Conservation (phyloP, 2,329 filamentous ascomycete genomes). For the Calonectria pauciramosa region DNA sequence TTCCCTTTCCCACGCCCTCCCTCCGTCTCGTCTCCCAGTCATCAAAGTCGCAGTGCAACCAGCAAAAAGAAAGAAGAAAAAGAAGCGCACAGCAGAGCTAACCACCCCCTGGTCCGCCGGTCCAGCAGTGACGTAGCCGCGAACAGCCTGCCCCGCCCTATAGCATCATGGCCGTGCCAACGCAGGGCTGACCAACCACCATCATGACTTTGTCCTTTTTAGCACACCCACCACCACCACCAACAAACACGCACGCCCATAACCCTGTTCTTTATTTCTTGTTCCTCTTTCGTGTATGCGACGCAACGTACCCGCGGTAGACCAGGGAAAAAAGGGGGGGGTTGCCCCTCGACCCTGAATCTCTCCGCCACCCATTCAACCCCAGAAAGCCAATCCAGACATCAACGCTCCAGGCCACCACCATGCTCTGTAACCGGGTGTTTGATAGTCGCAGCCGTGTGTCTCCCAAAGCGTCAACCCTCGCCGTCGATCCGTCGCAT, state of each 20-base stretch:
- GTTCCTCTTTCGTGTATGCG: neutral
- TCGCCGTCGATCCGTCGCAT: conserved; percentile 4
- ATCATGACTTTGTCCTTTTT: neutral
- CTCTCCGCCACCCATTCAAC: neutral
- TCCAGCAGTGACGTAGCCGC: conserved; percentile 29
- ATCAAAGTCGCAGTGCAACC: neutral
- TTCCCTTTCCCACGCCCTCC: neutral
- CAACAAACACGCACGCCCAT: neutral
- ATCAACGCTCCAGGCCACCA: neutral
- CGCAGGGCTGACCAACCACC: conserved; percentile 30
- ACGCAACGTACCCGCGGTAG: neutral
- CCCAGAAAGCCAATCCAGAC: conserved; percentile 3
- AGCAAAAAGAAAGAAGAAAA: neutral
- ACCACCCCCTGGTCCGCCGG: neutral
- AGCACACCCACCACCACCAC: neutral
- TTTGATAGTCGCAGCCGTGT: conserved; percentile 1
- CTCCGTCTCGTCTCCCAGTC: neutral
- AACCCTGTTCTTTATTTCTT: neutral
- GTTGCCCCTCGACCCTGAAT: conserved; percentile 8
- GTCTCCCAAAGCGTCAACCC: neutral
- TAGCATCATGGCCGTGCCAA: conserved; percentile 22
- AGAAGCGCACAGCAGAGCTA: neutral
- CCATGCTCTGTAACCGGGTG: neutral
- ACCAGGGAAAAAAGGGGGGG: neutral
- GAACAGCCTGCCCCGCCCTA: conserved; percentile 9